Evolutionary conservation across 1,284 basidiomycete species (phyloP), one percentile per base, ranked within the genome.

Genomic region (Ustilago sp.): DNA sequence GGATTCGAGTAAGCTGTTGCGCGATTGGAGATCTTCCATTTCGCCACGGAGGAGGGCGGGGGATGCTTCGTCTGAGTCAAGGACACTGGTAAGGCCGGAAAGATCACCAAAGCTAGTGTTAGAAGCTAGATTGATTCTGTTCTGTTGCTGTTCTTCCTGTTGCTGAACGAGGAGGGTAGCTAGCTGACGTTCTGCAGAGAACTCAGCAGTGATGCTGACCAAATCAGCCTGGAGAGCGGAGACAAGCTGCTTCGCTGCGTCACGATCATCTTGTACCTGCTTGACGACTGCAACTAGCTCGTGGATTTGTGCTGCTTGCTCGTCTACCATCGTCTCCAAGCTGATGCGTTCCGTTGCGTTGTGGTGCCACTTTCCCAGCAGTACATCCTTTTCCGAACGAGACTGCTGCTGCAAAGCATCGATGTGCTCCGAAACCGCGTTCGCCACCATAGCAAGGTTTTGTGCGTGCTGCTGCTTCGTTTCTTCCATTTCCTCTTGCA

Each of bases 241-340:
- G 6, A 59, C 74, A 5, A 69, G 56, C 53, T 59, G 56, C 19
- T 74, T 73, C 51, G 64, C 68, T 11, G 68, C 45, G 39, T 77
- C 75, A 1, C 75, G 65, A 23, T 77, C 75, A 17, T 74, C 63
- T 41, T 77, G 71, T 0, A 77, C 68, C 59, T 77, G 75, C 50
- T 66, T 70, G 63, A 74, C 71, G 54, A 74, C 70, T 9, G 59
- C 66, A 13, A 70, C 71, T 9, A 77, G 67, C 31, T 77, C 70
- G 36, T 65, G 63, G n/a, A 77, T 67, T 50, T 74, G 70, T 0
- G 62, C 63, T 12, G 50, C 54, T 7, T 61, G 63, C 35, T 77
- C 70, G 13, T 64, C 63, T 4, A 64, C 63, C 8, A 74, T 36
- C 17, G 63, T 68, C 41, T 67, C 69, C 9, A 69, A 32, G 19